These are phyloP conservation scores for Patellifolia procumbens DNA, from an alignment of 179 eudicot species.

Conservation along the genomic window DNA sequence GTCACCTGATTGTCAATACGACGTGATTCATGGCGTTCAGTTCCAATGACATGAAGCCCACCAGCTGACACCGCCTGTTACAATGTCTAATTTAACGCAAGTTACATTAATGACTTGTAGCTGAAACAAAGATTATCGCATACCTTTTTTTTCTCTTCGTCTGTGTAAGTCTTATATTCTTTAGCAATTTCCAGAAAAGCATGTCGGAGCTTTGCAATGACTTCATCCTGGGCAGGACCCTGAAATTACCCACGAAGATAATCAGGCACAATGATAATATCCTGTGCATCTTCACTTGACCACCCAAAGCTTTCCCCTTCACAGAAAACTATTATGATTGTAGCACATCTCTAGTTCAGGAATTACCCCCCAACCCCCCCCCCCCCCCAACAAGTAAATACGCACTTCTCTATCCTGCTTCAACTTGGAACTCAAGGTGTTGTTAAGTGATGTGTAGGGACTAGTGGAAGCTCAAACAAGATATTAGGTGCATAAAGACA, in stretches of 20 bases:
- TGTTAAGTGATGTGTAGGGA: neutral
- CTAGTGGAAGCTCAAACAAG: too few relatives aligned
- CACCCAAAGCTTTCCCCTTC: neutral
- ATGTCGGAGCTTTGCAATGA: slow-evolving; percentile 69
- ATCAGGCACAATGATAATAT: slow-evolving; percentile 3
- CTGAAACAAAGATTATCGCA: slow-evolving; percentile 1
- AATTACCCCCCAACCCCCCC: too few relatives aligned
- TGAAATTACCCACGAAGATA: slow-evolving; percentile 26
- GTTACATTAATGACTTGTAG: slow-evolving; percentile 8
- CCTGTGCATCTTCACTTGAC: neutral
- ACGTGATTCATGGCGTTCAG: slow-evolving; percentile 99
- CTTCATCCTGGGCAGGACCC: slow-evolving; percentile 97
- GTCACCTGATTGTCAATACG: slow-evolving; percentile 97
- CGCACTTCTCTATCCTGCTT: neutral
- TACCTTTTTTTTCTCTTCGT: slow-evolving; percentile 83
- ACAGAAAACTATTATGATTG: neutral
- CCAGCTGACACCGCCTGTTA: slow-evolving; percentile 87
- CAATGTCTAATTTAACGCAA: slow-evolving; percentile 16
- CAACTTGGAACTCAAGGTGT: neutral
- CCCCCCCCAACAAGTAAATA: too few relatives aligned
- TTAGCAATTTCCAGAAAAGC: slow-evolving; percentile 65
- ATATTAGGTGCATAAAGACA: too few relatives aligned
- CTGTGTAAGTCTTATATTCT: slow-evolving; percentile 81
- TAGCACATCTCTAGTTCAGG: slow-evolving; percentile 10
- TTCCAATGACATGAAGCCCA: slow-evolving; percentile 97